Base-by-base conservation (phyloP, 2,329 filamentous ascomycete species). In the Fusarium miscanthi region DNA sequence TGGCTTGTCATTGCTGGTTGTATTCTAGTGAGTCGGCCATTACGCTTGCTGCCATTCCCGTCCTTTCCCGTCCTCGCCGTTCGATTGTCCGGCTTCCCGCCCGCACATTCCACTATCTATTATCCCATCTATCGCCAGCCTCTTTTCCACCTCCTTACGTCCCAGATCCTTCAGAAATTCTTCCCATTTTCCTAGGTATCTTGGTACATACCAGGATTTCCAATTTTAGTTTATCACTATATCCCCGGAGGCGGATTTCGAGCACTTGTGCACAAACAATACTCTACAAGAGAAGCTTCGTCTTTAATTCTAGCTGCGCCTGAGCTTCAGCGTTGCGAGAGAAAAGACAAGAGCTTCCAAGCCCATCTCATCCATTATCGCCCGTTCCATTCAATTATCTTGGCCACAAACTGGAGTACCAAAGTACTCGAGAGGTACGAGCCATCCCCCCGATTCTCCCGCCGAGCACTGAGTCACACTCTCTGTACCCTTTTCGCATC, bases 31-130 rank as follows among this genome's bases (percentile, higher is more conserved):
- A 72, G 70, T 66, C 65, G 57, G 65, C 66, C 72, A 68, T 63
- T 73, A 59, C 65, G 69, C 69, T 75, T 72, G 56, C 66, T 48
- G 58, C 69, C 66, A 56, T 72, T 77, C 68, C 76, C 76, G 75
- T 73, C 68, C 66, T 66, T 74, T 77, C 74, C 75, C 75, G 75
- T 57, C 48, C 57, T 76, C 64, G 70, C 66, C 66, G 70, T 57
- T 65, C 59, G 63, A 75, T 63, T 64, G 70, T 68, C 74, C 69
- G 75, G 74, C 68, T 54, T 76, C 68, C 74, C 69, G 74, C 52
- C 70, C 58, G 61, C 60, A 74, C 61, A 70, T 68, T 63, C 63
- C 68, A 74, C 54, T 63, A 59, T 65, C 61, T 64, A 63, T 71
- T 69, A 48, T 68, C 62, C 59, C 66, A 72, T 70, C 64, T 52